Base-by-base conservation (phyloP, 208 protist species). In the Wallacemonas rigidus region DNA sequence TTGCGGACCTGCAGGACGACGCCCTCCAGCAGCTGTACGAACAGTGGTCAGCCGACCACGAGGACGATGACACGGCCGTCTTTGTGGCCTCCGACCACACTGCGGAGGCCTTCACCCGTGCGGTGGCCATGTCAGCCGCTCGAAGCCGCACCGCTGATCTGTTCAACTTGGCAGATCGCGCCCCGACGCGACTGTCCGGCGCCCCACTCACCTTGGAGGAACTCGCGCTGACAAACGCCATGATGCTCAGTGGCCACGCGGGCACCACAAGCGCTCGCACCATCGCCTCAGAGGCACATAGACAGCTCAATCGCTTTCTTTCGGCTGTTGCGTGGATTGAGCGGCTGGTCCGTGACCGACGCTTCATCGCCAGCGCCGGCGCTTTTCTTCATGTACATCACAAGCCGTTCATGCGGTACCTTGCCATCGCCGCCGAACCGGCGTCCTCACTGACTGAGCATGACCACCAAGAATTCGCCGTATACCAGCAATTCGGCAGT, bases 11-110 rank as follows among this genome's bases (percentile, higher is more conserved):
- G 53, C 83, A 93, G 67, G 71, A 87, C 41, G 81, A 80, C 1
- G 81, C 81, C n/a, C 71, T 95, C 60, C 79, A 91, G 17, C 75
- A 83, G 67, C 69, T 95, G 35, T 95, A 91, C 67, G 78, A 82
- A 40, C 64, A 79, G 56, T 89, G 83, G 81, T 61, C 71, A 8
- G 80, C 50, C 3, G 76, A 54, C 63, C 43, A 80, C 58, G 56
- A 38, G 51, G 57, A 45, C 56, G 71, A 71, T 43, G 69, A 26
- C 15, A 36, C 36, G 17, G 65, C 54, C 0, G 82, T 80, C 48
- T 95, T 95, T 58, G 81, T 95, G 8, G 88, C 88, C 0, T 74
- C 86, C 14, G 82, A 95, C 14, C 81, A 95, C 67, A 77, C 81
- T 56, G 73, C 81, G 1, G 79, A 82, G 48, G 91, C 91, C 11